A percentile compares a stretch with the other conserved stretches of the same genome.
Evolutionary conservation across 306 rosid species (phyloP).

Genomic region (Rubus parviflorus): DNA sequence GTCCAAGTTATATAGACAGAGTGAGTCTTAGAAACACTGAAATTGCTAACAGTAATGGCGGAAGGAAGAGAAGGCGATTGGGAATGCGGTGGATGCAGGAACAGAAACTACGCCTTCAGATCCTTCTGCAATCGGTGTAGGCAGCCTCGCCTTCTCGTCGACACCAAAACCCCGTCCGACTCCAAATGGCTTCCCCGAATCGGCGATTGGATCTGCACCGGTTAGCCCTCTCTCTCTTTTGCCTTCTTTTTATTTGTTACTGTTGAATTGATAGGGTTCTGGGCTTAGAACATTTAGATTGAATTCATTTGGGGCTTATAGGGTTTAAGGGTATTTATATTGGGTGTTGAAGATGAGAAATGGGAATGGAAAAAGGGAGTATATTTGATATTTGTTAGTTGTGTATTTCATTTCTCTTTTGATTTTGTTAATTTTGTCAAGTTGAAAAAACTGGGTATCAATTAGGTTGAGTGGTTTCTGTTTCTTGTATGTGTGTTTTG

Average conservation of each 20-base stretch:
- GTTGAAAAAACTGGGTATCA: constrained; percentile 34
- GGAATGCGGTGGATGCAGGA: constrained; percentile 89
- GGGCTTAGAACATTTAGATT: too few species aligned
- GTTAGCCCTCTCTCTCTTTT: constrained; percentile 40
- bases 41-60: constrained; percentile 41
- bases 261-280: too few species aligned
- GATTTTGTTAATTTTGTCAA: too few species aligned
- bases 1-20: not conserved
- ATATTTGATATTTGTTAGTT: too few species aligned
- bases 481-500: constrained; percentile 77
- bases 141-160: constrained; percentile 95
- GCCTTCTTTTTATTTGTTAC: not conserved
- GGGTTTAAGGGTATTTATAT: not conserved
- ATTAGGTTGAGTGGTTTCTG: constrained; percentile 84
- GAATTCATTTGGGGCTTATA: not conserved
- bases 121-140: constrained; percentile 96
- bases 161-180: constrained; percentile 84
- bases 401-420: too few species aligned
- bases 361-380: too few species aligned
- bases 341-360: not conserved
- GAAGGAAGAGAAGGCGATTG: constrained; percentile 97
- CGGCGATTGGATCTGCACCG: constrained; percentile 98
- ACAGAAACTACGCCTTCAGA: constrained; percentile 95
- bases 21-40: not conserved
- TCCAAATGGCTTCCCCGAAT: constrained; percentile 97